Evolutionary conservation across 805 yeast genomes (phyloP), one percentile per base, ranked within the genome.

Genomic region (Candida jianshihensis): DNA sequence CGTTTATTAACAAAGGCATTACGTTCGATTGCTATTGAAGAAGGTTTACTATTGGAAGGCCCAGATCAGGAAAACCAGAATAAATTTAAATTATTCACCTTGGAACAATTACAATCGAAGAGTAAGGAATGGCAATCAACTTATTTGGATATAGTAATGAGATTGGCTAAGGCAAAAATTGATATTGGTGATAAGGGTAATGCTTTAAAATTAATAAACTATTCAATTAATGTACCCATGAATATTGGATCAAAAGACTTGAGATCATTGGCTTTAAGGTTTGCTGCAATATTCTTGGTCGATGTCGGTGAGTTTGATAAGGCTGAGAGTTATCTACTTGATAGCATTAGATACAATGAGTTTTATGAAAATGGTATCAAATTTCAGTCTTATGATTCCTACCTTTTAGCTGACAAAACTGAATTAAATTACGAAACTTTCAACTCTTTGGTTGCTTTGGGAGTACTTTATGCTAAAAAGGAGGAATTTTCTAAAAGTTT

Each of bases 111-210:
- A 14, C 40, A 49, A 9, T 40, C 44, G 36, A 55, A 49, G 33
- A 44, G 44, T 31, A 53, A 56, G 19, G 55, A 49, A 32, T 58
- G 61, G 44, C 57, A 61, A 39, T 24, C 49, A 4, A 41, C 48
- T 0, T 67, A 64, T 39, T 35, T 67, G 13, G 71, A 70, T 46
- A 43, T 69, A 10, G 43, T 68, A 5, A 35, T 64, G 7, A 53
- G 73, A 43, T 56, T 58, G 42, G 68, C 70, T 0, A 30, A 66
- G 19, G 56, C 66, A 1, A 50, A 61, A 35, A 49, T 44, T 4
- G 51, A 51, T 19, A 16, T 35, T 5, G 57, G 56, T 1, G 53
- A 60, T 22, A 15, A 49, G 1, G 49, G 48, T 5, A 48, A 50
- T 5, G 48, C 57, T 12, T 43, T 51, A 17, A 41, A 47, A 15